Evolutionary conservation across 2,329 filamentous ascomycete genomes (phyloP).

Genomic region (Paramyrothecium sp.): DNA sequence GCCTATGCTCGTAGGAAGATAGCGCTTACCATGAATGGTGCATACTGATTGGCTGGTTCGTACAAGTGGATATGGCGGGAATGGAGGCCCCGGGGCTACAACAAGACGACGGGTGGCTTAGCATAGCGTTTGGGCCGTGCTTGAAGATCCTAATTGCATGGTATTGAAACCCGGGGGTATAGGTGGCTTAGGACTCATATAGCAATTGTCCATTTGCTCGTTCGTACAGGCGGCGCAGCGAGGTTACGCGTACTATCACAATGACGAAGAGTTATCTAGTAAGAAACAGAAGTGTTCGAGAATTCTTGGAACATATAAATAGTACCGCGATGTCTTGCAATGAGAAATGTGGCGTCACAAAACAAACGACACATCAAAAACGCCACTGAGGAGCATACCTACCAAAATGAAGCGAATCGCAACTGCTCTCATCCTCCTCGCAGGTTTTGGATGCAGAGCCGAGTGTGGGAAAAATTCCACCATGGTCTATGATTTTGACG

Average conservation of each 20-base stretch:
- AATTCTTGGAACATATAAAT: not conserved
- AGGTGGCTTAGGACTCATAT: not conserved
- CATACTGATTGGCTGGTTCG: constrained; percentile 18
- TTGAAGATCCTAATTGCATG: not conserved
- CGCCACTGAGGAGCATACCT: not conserved
- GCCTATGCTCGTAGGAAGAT: not conserved
- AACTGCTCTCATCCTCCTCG: constrained; percentile 11
- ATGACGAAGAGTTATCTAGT: not conserved
- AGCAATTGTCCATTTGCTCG: constrained; percentile 9
- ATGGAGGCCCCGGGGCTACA: too few species aligned
- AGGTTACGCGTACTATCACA: not conserved
- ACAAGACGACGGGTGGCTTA: too few species aligned
- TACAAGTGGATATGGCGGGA: constrained; percentile 12
- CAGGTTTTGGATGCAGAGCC: constrained; percentile 18
- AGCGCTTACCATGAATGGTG: not conserved
- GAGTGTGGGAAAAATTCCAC: constrained; percentile 8
- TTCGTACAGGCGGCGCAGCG: constrained; percentile 16
- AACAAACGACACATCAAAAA: not conserved
- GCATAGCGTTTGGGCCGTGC: not conserved
- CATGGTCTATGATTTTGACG: constrained; percentile 17
- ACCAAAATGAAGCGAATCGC: constrained; percentile 10
- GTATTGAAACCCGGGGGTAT: not conserved
- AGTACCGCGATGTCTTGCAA: not conserved
- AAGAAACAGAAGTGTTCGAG: not conserved
- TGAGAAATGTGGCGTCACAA: not conserved